Conservation (phyloP, 176 grass and related monocot species). For the Oryza nivara region DNA sequence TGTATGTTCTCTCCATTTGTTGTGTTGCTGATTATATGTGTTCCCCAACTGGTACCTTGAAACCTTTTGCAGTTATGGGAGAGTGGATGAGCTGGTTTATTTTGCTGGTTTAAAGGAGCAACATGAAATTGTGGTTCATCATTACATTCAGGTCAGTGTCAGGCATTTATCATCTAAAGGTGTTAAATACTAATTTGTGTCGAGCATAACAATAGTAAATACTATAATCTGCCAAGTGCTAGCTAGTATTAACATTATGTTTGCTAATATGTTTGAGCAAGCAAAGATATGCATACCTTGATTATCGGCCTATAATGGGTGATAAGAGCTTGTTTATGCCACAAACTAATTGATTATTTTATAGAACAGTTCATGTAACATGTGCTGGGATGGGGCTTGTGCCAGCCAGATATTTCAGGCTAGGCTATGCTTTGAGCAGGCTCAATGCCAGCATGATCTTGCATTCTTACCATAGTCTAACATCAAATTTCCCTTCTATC, state of each 20-base stretch:
- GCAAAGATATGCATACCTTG: not conserved
- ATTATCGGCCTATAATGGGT: not conserved
- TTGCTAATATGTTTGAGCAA: constrained; percentile 14
- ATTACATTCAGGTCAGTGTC: constrained; percentile 87
- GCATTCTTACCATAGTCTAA: constrained; percentile 16
- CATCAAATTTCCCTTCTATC: constrained; percentile 14
- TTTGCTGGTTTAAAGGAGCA: constrained; percentile 96
- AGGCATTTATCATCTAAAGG: not conserved
- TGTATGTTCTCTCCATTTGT: constrained; percentile 1
- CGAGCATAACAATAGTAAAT: not conserved
- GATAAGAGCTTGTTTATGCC: not conserved
- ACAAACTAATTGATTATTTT: constrained; percentile 18
- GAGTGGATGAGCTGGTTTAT: constrained; percentile 89
- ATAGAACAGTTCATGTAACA: constrained; percentile 22
- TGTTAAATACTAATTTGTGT: not conserved
- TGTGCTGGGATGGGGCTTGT: constrained; percentile 8
- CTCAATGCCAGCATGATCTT: not conserved
- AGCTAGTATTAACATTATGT: constrained; percentile 1
- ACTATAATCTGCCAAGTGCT: not conserved
- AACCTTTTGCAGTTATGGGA: constrained; percentile 78
- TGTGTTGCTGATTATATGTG: constrained; percentile 4
- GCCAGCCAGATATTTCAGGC: not conserved
- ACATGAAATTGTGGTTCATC: constrained; percentile 92
- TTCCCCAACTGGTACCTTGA: not conserved
- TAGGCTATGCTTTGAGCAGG: not conserved